Percentiles rank a stretch among this genome's conserved stretches.
Evolutionary conservation across 2,329 filamentous ascomycete species (phyloP).

Genomic region (Trichoderma koningiopsis): DNA sequence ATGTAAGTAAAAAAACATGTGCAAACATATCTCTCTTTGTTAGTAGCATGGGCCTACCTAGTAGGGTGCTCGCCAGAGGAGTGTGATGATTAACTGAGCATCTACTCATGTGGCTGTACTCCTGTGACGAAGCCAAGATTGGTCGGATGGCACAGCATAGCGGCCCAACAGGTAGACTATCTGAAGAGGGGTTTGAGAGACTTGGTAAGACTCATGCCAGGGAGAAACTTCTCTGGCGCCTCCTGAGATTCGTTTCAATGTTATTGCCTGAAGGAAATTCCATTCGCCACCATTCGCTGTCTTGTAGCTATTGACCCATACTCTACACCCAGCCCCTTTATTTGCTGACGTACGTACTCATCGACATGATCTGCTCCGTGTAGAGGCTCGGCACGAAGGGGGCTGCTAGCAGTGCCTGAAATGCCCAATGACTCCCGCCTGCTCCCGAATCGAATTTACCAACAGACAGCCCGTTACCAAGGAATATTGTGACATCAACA

Average conservation of each 20-base stretch:
- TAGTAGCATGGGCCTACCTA: background rate
- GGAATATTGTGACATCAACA: background rate
- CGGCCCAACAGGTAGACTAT: background rate
- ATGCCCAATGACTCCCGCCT: background rate
- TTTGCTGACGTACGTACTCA: background rate
- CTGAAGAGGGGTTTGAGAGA: background rate
- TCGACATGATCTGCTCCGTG: background rate
- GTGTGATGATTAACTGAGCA: too few relatives aligned
- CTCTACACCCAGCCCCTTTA: background rate
- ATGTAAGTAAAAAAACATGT: background rate
- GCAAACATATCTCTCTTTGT: background rate
- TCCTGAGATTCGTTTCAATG: background rate
- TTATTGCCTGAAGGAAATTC: background rate
- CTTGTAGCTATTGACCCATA: background rate
- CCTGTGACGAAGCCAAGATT: background rate
- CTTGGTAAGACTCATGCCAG: background rate
- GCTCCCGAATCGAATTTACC: background rate
- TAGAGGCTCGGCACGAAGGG: background rate
- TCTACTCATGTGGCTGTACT: background rate
- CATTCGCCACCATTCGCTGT: background rate
- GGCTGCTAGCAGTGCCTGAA: background rate
- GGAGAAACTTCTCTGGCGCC: background rate
- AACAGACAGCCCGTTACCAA: background rate
- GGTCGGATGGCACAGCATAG: background rate
- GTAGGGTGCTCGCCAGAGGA: background rate